Percentiles rank a stretch among this genome's conserved stretches.
phyloP scores from a whole-genome alignment of 352 stramenopile genomes.

The Sclerospora graminicola region DNA sequence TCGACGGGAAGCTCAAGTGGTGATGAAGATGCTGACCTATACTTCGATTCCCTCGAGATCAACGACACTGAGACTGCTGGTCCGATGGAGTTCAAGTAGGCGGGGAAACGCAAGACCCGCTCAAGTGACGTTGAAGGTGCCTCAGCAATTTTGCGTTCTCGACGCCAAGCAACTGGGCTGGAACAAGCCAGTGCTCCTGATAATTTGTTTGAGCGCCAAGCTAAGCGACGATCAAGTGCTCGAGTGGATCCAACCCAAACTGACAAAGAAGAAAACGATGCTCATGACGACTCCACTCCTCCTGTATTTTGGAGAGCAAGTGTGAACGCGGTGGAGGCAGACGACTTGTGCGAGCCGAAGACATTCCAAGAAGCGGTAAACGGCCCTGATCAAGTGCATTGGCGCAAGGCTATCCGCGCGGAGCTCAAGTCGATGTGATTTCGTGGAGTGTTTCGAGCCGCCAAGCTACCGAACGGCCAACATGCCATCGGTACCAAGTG shows the following conservation, averaged over 20 bases:
- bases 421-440: constrained; percentile 10
- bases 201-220: background rate
- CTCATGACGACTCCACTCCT: background rate
- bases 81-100: background rate
- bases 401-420: constrained; percentile 7
- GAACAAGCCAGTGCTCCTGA: background rate
- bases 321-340: background rate
- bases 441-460: constrained; percentile 7
- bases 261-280: too few relatives aligned
- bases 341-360: too few relatives aligned
- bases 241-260: too few relatives aligned
- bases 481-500: constrained; percentile 15
- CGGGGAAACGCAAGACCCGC: background rate
- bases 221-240: too few relatives aligned
- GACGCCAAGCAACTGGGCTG: background rate
- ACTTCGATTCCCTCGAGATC: background rate
- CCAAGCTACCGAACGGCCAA: constrained; percentile 3
- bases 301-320: background rate
- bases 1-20: background rate
- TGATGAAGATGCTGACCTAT: background rate
- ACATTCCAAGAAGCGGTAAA: constrained; percentile 7
- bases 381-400: constrained; percentile 9
- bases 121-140: background rate
- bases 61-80: background rate
- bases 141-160: too few relatives aligned